Evolutionary conservation across 495 filamentous ascomycete genomes (phyloP), one percentile per base, ranked within the genome.

Genomic region (Aspergillus conjunctus): DNA sequence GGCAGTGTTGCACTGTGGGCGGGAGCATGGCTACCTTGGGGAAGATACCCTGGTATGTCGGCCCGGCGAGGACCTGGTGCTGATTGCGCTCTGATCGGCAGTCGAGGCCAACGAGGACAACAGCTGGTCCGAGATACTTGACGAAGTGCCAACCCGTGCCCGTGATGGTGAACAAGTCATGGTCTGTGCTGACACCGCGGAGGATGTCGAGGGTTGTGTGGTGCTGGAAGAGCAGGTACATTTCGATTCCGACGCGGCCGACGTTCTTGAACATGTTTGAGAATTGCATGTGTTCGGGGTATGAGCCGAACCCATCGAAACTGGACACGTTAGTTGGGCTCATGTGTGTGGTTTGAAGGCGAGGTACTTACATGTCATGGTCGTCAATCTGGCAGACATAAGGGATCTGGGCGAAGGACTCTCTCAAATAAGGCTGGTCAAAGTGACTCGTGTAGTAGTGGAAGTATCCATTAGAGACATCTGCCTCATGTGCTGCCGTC

Each of bases 201-300:
- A 98, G 85, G 32, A 98, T 89, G 66, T 98, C 95, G 17, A 95
- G 84, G 1, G 92, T 97, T 0, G 95, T 97, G 72, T 98, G 94
- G 70, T 98, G 94, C 68, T 98, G 94, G 79, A 98, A 98, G 18
- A 98, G 86, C n/a, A 98, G 82, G 68, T 97, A 98, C 91, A 96
- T 97, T 60, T 97, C 92, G 55, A 96, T 93, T n/a, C 91, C 95
- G 30, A 98, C 88, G 21, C 94, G 89, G 22, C 94, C 94, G 65
- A 98, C 96, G 71, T 97, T 97, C 73, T 96, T 97, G 81, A 98
- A 97, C 78, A 97, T 91, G 58, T 95, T 88, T 1, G 91, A 96
- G 68, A 88, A 89, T 70, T 98, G 94, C 93, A 98, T 97, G 66
- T 98, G 96, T 61, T 97, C 93, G 1, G 94, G 94, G 63, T 98